Base-by-base conservation (phyloP, 2,329 filamentous ascomycete species). In the Penicillium sp. region DNA sequence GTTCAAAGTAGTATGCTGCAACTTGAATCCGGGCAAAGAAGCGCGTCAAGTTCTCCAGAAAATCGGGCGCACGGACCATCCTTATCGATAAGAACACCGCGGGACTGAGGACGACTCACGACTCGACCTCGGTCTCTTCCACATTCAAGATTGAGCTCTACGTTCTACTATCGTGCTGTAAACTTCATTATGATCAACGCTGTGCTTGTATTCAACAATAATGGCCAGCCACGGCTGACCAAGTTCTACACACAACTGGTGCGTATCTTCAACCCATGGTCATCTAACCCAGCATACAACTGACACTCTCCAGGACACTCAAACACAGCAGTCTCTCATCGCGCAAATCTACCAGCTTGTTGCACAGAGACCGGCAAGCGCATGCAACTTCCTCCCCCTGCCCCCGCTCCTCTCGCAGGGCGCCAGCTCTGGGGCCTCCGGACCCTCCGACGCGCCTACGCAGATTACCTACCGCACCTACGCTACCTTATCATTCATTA, bases 171-270 rank as follows among this genome's bases (percentile, higher is more conserved):
- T 48, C 21, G n/a, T 37, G n/a, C 39, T 27, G 19, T 22, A 11
- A 22, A 42, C 22, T 24, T 27, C 62, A 72, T 63, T 66, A 99
- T 99, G 95, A 98, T 99, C 77, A 99, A 96, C 82, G 95, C 96
- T 31, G 93, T 99, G 60, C 83, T 99, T 65, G 93, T 99, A 74
- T 99, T 99, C 82, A 99, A 99, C 73, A 96, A 96, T 80, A 91
- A 93, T 68, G 95, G 95, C 63, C 93, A 99, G 78, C 93, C 95
- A 37, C 89, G 95, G 55, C 84, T 99, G 74, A 98, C 93, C 68
- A 98, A 98, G 71, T 99, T 99, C 82, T 99, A 99, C 76, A 97
- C 93, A 2, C 93, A 98, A 74, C 87, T 99, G 65, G 93, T 96
- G 77, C 59, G 78, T 69, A 53, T 51, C 45, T 39, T 16, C 24